Evolutionary conservation across 2,329 filamentous ascomycete genomes (phyloP).

Genomic region (Scopulariopsis brevicaulis): DNA sequence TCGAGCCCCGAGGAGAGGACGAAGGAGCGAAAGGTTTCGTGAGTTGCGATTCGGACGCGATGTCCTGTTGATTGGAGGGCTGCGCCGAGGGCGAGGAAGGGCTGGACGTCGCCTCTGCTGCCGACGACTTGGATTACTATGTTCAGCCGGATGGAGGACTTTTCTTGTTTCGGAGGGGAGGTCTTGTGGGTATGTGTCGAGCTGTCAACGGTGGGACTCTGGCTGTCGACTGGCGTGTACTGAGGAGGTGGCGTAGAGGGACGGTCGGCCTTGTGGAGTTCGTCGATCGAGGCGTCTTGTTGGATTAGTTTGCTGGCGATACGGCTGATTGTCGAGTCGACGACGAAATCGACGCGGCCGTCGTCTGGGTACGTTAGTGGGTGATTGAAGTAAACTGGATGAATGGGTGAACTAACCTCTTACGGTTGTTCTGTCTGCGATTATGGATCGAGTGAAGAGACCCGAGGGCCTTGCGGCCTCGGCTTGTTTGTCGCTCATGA

Average conservation of each 20-base stretch:
- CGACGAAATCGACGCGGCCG: slow-evolving; percentile 69
- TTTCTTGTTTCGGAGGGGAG: slow-evolving; percentile 48
- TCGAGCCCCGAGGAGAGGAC: slow-evolving; percentile 61
- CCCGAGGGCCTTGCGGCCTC: not conserved
- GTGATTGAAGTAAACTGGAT: not conserved
- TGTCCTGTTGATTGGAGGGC: slow-evolving; percentile 54
- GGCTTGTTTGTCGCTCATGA: not conserved
- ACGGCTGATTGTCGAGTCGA: slow-evolving; percentile 57
- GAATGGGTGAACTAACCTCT: not conserved
- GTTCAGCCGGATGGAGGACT: slow-evolving; percentile 47
- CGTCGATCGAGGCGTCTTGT: slow-evolving; percentile 31
- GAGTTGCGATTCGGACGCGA: slow-evolving; percentile 63
- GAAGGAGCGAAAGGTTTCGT: slow-evolving; percentile 55
- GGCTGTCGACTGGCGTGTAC: slow-evolving; percentile 13
- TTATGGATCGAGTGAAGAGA: not conserved
- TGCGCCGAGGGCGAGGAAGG: slow-evolving; percentile 60
- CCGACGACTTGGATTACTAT: slow-evolving; percentile 68
- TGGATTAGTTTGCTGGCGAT: slow-evolving; percentile 7
- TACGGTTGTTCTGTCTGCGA: not conserved
- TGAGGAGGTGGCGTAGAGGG: slow-evolving; percentile 41
- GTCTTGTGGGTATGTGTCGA: slow-evolving; percentile 41
- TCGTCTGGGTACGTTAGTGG: slow-evolving; percentile 36
- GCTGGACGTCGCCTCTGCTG: slow-evolving; percentile 65
- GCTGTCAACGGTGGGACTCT: slow-evolving; percentile 46
- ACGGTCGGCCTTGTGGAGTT: slow-evolving; percentile 51